Conservation (phyloP, 805 yeast species). For the Saccharomycopsis fodiens region DNA sequence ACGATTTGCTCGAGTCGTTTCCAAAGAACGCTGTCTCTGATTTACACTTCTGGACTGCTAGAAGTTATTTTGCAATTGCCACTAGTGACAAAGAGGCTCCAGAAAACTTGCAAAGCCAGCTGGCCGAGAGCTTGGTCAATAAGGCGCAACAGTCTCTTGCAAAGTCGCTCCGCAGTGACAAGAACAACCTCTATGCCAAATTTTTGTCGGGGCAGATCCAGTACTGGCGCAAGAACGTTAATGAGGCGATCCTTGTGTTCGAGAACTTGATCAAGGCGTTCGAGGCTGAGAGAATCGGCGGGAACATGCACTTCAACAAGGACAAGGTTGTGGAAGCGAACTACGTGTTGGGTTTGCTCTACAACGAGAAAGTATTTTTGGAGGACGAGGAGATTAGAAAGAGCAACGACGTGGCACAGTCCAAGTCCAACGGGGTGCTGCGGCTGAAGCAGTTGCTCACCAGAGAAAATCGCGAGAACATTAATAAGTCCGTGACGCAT, state of each 20-base stretch:
- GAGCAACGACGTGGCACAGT: conserved; percentile 3
- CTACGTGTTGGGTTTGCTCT: conserved; percentile 68
- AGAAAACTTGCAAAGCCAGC: not conserved
- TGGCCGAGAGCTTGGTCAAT: conserved; percentile 25
- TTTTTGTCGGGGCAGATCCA: conserved; percentile 86
- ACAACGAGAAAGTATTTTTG: conserved; percentile 41
- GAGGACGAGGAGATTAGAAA: conserved; percentile 13
- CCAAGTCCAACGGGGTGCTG: conserved; percentile 10
- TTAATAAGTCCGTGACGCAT: conserved; percentile 48
- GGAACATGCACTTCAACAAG: conserved; percentile 24
- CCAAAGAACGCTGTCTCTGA: conserved; percentile 45
- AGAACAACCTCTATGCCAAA: conserved; percentile 58
- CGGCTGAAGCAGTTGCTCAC: conserved; percentile 20
- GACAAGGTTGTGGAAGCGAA: conserved; percentile 68
- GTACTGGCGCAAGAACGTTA: conserved; percentile 59
- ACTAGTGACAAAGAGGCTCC: not conserved
- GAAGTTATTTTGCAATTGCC: conserved; percentile 47
- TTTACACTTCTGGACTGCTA: conserved; percentile 77
- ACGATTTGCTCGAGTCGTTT: conserved; percentile 26
- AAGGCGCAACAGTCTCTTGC: conserved; percentile 67
- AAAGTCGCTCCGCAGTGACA: conserved; percentile 60
- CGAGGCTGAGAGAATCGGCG: conserved; percentile 4
- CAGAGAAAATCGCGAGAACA: conserved; percentile 25
- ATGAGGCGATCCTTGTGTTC: conserved; percentile 81
- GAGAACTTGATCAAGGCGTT: conserved; percentile 54